Evolutionary conservation across 78 protist species (phyloP).

Genomic region (Goniomonas avonlea): DNA sequence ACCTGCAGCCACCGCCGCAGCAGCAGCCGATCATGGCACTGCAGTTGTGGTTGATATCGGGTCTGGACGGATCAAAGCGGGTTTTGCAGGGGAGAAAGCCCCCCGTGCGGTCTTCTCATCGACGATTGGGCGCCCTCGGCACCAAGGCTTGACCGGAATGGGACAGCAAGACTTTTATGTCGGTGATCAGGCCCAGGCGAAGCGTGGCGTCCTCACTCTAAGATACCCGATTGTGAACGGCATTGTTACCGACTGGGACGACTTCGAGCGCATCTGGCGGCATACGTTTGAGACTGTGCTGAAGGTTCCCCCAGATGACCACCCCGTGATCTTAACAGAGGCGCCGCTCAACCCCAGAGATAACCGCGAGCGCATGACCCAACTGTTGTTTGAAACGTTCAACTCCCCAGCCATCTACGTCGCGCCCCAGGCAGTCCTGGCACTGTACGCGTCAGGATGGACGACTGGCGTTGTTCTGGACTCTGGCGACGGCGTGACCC

Average conservation of each 20-base stretch:
- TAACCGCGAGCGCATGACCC: conserved; percentile 83
- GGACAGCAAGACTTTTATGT: conserved; percentile 5
- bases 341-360: conserved; percentile 82
- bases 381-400: conserved; percentile 88
- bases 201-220: conserved; percentile 4
- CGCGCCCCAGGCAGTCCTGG: conserved; percentile 83
- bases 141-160: conserved; percentile 62
- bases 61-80: conserved; percentile 50
- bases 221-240: conserved; percentile 54
- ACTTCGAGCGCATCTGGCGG: conserved; percentile 70
- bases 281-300: conserved; percentile 70
- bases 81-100: conserved; percentile 43
- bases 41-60: conserved; percentile 57
- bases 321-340: conserved; percentile 80
- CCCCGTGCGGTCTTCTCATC: conserved; percentile 74
- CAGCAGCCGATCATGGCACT: not conserved
- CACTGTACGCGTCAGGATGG: too few species aligned
- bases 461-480: too few species aligned
- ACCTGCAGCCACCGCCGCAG: too few species aligned
- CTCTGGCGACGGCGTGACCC: too few species aligned
- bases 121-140: conserved; percentile 78
- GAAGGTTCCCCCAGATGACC: conserved; percentile 56
- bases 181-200: conserved; percentile 33
- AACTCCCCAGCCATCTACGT: conserved; percentile 80
- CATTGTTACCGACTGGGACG: conserved; percentile 74